Evolutionary conservation across 2,329 filamentous ascomycete species (phyloP).

Genomic region (Leptographium galeiforme): DNA sequence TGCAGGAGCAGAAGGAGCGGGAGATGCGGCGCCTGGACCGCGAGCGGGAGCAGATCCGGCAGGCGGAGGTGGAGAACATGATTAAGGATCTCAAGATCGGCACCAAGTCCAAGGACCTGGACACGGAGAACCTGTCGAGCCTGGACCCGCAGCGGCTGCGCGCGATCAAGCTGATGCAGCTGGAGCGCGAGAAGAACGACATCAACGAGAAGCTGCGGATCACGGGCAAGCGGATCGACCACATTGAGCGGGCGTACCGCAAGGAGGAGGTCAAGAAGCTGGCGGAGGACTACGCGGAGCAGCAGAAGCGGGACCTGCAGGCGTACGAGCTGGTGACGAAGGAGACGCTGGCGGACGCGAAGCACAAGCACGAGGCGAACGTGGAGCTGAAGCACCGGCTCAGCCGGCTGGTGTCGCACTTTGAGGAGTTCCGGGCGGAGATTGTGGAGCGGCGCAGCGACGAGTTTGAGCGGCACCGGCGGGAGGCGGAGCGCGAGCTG

Average conservation of each 20-base stretch:
- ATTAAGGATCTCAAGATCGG: constrained; percentile 83
- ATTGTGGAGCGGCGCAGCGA: constrained; percentile 80
- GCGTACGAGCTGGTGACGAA: constrained; percentile 69
- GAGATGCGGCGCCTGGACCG: constrained; percentile 75
- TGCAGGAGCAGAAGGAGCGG: constrained; percentile 85
- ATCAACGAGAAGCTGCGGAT: constrained; percentile 82
- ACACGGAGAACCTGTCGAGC: constrained; percentile 68
- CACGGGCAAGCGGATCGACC: constrained; percentile 90
- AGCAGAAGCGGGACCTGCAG: constrained; percentile 64
- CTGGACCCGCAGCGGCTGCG: constrained; percentile 84
- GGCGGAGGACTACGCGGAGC: constrained; percentile 67
- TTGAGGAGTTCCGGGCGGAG: constrained; percentile 69
- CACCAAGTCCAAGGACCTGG: constrained; percentile 62
- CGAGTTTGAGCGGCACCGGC: constrained; percentile 90
- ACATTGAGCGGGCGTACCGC: constrained; percentile 91
- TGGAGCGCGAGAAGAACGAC: constrained; percentile 97
- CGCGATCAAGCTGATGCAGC: constrained; percentile 84
- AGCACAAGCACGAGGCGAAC: constrained; percentile 82
- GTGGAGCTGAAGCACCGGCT: constrained; percentile 91
- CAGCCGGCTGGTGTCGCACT: constrained; percentile 67
- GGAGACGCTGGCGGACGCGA: constrained; percentile 65
- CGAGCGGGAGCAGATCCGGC: constrained; percentile 78
- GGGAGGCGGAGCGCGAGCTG: constrained; percentile 81
- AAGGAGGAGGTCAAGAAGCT: constrained; percentile 93
- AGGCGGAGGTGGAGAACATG: constrained; percentile 88